Evolutionary conservation across 2,329 filamentous ascomycete genomes (phyloP).

Genomic region (Endocalyx cinctus): DNA sequence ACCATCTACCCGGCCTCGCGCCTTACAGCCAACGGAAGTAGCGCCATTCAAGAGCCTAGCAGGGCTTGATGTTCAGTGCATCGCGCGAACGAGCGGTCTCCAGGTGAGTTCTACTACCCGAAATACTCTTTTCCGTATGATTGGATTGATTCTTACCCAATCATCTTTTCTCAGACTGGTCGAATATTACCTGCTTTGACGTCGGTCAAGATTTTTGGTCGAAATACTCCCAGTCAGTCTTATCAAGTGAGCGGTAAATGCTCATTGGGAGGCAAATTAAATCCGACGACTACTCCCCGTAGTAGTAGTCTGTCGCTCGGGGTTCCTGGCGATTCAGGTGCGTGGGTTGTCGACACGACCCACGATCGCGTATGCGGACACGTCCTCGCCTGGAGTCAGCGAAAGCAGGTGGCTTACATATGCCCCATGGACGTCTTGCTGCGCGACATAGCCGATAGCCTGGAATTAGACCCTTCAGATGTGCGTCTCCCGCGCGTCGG

Average conservation of each 20-base stretch:
- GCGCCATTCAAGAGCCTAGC: conserved; percentile 60
- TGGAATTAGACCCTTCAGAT: conserved; percentile 63
- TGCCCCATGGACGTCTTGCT: conserved; percentile 91
- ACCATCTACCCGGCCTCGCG: conserved; percentile 17
- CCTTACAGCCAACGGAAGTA: conserved; percentile 52
- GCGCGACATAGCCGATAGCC: conserved; percentile 74
- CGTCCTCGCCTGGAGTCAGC: conserved; percentile 80
- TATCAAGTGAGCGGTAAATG: conserved; percentile 51
- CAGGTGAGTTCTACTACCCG: conserved; percentile 27
- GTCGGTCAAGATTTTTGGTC: conserved; percentile 82
- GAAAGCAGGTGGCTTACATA: conserved; percentile 81
- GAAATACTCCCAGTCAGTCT: conserved; percentile 71
- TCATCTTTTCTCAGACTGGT: conserved; percentile 49
- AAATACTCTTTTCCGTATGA: neutral
- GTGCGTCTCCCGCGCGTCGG: conserved; percentile 71
- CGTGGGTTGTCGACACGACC: conserved; percentile 82
- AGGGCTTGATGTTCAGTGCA: conserved; percentile 77
- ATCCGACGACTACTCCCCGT: conserved; percentile 2
- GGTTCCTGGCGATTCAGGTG: conserved; percentile 85
- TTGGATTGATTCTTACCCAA: conserved; percentile 3
- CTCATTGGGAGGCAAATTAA: conserved; percentile 1
- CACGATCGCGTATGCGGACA: conserved; percentile 83
- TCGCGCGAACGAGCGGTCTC: conserved; percentile 80
- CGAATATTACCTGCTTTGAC: conserved; percentile 73
- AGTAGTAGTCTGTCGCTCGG: conserved; percentile 43